These are phyloP conservation scores for Leccinum truebloodii DNA, from an alignment of 768 basidiomycete species.

Conservation along the genomic window DNA sequence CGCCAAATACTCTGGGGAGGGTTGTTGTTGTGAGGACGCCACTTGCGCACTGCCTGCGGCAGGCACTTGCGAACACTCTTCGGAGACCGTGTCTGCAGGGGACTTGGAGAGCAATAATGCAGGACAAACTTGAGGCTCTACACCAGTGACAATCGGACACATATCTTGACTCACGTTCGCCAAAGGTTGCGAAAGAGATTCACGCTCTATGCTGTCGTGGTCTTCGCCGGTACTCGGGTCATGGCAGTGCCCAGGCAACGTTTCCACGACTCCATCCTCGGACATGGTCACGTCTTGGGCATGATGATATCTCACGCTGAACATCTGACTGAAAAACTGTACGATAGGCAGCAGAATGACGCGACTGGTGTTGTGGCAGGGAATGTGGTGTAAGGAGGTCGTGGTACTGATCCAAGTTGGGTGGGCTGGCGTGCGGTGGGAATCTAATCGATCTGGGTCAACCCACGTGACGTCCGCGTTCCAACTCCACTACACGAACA, in stretches of 20 bases:
- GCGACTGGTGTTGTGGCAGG: slow-evolving; percentile 1
- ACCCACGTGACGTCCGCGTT: slow-evolving; percentile 22
- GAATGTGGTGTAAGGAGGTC: slow-evolving; percentile 16
- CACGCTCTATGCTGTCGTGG: slow-evolving; percentile 19
- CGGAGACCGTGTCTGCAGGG: slow-evolving; percentile 9
- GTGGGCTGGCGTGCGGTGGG: slow-evolving; percentile 18
- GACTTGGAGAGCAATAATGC: slow-evolving; percentile 27
- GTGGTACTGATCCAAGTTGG: slow-evolving; percentile 29
- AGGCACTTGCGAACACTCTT: slow-evolving; percentile 23
- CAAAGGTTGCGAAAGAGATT: slow-evolving; percentile 24
- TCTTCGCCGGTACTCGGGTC: slow-evolving; percentile 3
- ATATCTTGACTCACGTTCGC: slow-evolving; percentile 40
- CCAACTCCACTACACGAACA: not conserved
- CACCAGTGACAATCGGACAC: slow-evolving; percentile 29
- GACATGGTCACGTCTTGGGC: slow-evolving; percentile 9
- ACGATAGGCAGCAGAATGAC: not conserved
- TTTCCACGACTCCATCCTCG: slow-evolving; percentile 2
- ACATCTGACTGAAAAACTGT: slow-evolving; percentile 15
- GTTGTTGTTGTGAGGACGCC: slow-evolving; percentile 38
- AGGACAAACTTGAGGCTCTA: slow-evolving; percentile 35
- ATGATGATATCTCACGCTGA: slow-evolving; percentile 10
- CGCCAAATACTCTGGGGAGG: slow-evolving; percentile 33
- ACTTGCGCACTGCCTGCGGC: slow-evolving; percentile 1
- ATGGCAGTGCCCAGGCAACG: slow-evolving; percentile 1
- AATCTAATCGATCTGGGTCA: slow-evolving; percentile 23